phyloP scores from a whole-genome alignment of 306 rosid species.

The Sophora flavescens region DNA sequence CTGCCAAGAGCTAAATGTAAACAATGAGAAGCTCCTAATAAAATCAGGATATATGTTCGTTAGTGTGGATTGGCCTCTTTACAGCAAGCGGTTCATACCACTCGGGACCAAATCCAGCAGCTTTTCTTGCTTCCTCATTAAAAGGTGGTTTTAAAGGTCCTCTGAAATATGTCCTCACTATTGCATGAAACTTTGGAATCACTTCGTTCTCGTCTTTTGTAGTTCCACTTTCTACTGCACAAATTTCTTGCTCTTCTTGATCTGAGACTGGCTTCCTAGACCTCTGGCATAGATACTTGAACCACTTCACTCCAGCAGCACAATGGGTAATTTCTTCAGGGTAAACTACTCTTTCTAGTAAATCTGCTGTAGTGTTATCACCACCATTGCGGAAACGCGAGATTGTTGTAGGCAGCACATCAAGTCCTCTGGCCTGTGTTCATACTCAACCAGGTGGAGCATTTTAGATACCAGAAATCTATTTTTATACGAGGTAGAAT shows the following conservation, averaged over 20 bases:
- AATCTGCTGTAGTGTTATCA: conserved; percentile 69
- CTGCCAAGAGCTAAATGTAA: conserved; percentile 9
- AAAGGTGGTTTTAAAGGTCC: conserved; percentile 95
- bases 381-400: conserved; percentile 73
- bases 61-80: conserved; percentile 52
- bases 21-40: conserved; percentile 6
- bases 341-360: conserved; percentile 79
- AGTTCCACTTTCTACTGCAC: conserved; percentile 37
- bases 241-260: conserved; percentile 35
- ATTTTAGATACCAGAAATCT: conserved; percentile 7
- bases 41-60: conserved; percentile 1
- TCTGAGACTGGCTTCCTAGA: conserved; percentile 26
- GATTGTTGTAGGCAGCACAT: conserved; percentile 85
- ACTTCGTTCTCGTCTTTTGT: conserved; percentile 50
- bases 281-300: conserved; percentile 72
- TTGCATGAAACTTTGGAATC: conserved; percentile 69
- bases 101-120: conserved; percentile 83
- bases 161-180: conserved; percentile 75
- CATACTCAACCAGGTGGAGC: conserved; percentile 31
- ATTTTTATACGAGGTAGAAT: conserved; percentile 12
- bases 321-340: conserved; percentile 93
- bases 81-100: conserved; percentile 93
- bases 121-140: conserved; percentile 77
- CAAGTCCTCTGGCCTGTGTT: conserved; percentile 83
- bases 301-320: conserved; percentile 90